Evolutionary conservation across 2,329 filamentous ascomycete species (phyloP).

Genomic region (Trichophyton simii): DNA sequence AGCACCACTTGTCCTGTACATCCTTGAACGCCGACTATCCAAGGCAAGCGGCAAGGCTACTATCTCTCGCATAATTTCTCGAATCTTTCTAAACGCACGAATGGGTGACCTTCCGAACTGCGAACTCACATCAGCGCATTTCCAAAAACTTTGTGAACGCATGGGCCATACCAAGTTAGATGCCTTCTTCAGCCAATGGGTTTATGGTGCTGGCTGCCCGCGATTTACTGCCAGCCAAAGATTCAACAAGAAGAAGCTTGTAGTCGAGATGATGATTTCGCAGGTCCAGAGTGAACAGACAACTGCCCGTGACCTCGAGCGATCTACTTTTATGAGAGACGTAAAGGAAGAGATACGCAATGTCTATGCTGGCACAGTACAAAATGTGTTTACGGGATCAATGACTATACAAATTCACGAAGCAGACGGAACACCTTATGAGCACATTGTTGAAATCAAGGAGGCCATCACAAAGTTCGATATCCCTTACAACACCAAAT

Average conservation of each 20-base stretch:
- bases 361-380: slow-evolving; percentile 56
- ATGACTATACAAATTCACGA: slow-evolving; percentile 98
- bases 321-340: slow-evolving; percentile 68
- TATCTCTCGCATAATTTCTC: slow-evolving; percentile 71
- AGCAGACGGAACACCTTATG: slow-evolving; percentile 93
- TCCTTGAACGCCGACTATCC: slow-evolving; percentile 77
- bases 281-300: slow-evolving; percentile 56
- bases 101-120: slow-evolving; percentile 62
- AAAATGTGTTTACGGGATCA: slow-evolving; percentile 79
- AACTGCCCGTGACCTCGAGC: slow-evolving; percentile 48
- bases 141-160: slow-evolving; percentile 76
- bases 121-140: slow-evolving; percentile 61
- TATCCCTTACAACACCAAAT: slow-evolving; percentile 98
- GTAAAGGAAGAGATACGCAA: slow-evolving; percentile 65
- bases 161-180: slow-evolving; percentile 78
- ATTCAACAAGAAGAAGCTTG: slow-evolving; percentile 96
- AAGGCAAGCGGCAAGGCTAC: slow-evolving; percentile 80
- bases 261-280: slow-evolving; percentile 78
- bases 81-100: slow-evolving; percentile 74
- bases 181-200: slow-evolving; percentile 87
- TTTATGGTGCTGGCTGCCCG: slow-evolving; percentile 77
- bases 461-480: slow-evolving; percentile 76
- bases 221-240: slow-evolving; percentile 72
- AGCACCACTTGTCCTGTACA: slow-evolving; percentile 80
- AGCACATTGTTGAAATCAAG: slow-evolving; percentile 93